These are phyloP conservation scores for Dissophora ornata DNA, from an alignment of 192 early-diverging fungal genomes.

Conservation along the genomic window DNA sequence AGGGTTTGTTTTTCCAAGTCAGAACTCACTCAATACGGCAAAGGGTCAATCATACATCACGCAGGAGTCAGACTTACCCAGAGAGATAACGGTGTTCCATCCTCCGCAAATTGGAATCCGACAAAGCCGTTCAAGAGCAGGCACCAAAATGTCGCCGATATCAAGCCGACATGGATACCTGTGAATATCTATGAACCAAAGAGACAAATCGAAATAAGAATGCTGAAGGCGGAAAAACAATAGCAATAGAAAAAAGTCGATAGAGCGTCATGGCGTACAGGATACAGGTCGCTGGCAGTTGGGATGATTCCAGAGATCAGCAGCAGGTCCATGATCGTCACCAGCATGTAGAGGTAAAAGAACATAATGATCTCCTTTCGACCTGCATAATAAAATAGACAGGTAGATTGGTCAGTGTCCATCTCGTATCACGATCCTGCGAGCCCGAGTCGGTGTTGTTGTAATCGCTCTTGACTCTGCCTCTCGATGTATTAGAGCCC, in stretches of 20 bases:
- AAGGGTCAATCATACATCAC: too few relatives aligned
- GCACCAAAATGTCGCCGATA: constrained; percentile 91
- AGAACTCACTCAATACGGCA: too few relatives aligned
- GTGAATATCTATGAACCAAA: constrained; percentile 84
- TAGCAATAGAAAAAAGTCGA: constrained; percentile 11
- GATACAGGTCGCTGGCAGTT: constrained; percentile 78
- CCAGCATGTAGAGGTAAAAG: constrained; percentile 94
- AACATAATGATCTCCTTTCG: constrained; percentile 99
- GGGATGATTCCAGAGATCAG: constrained; percentile 94
- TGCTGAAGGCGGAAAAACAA: neutral
- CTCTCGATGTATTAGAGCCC: too few relatives aligned
- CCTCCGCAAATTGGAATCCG: constrained; percentile 96
- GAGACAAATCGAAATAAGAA: too few relatives aligned
- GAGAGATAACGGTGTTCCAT: constrained; percentile 92
- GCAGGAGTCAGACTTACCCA: constrained; percentile 65
- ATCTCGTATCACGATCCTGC: too few relatives aligned
- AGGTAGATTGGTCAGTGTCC: too few relatives aligned
- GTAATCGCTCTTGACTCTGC: too few relatives aligned
- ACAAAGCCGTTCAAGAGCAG: constrained; percentile 95
- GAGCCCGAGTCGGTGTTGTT: too few relatives aligned
- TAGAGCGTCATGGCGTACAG: constrained; percentile 48
- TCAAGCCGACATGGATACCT: constrained; percentile 82
- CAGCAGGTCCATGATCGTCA: constrained; percentile 89
- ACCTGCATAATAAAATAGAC: constrained; percentile 56
- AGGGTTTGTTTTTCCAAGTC: too few relatives aligned